Conservation (phyloP, 495 filamentous ascomycete species). For the Aspergillus coremiiformis region DNA sequence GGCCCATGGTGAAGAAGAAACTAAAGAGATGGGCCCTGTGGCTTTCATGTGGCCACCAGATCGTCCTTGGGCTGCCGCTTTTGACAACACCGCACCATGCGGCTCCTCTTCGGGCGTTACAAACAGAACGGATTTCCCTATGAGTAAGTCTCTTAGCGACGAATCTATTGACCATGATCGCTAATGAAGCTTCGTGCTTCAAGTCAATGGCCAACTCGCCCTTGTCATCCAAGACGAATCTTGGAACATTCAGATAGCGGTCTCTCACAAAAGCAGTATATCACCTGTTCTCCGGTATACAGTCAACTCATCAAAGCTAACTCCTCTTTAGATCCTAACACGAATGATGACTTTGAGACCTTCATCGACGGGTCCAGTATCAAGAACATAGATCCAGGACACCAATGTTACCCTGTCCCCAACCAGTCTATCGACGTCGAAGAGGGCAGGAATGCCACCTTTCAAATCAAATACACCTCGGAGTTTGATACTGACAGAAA, state of each 20-base stretch:
- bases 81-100: slow-evolving; percentile 43
- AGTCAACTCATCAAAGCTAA: neutral
- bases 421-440: slow-evolving; percentile 26
- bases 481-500: slow-evolving; percentile 37
- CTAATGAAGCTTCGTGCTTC: neutral
- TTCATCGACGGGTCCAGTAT: slow-evolving; percentile 23
- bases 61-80: slow-evolving; percentile 35
- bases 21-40: slow-evolving; percentile 42
- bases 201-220: slow-evolving; percentile 27
- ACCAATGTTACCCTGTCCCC: slow-evolving; percentile 45
- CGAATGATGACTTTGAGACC: slow-evolving; percentile 37
- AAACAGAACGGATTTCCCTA: slow-evolving; percentile 41
- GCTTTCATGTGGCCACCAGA: slow-evolving; percentile 48
- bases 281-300: neutral
- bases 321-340: slow-evolving; percentile 28
- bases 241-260: slow-evolving; percentile 39
- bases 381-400: slow-evolving; percentile 35
- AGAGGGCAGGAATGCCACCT: slow-evolving; percentile 42
- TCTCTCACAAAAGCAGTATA: slow-evolving; percentile 40
- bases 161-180: neutral
- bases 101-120: slow-evolving; percentile 31
- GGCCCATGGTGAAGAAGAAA: slow-evolving; percentile 13
- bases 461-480: slow-evolving; percentile 44
- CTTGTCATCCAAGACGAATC: slow-evolving; percentile 39
- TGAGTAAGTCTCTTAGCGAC: slow-evolving; percentile 17